Base-by-base conservation (phyloP, 1,284 basidiomycete genomes). In the Sparassis latifolia region DNA sequence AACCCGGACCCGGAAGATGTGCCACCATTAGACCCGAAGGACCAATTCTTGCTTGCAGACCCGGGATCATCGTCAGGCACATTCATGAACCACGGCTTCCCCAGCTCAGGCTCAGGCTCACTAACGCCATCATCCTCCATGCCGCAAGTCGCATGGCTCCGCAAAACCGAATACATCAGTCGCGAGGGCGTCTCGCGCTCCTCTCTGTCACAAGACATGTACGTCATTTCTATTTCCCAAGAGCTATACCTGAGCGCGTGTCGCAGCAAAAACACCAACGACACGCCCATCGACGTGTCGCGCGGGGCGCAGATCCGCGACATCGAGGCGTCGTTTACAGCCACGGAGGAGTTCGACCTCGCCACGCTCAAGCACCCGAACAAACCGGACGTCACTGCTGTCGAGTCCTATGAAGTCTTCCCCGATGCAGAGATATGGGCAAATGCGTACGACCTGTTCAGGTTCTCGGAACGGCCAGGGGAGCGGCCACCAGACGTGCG, bases 361-460 rank as follows among this genome's bases (percentile, higher is more conserved):
- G 65, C 71, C 10, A 66, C 72, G 0, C 68, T 96, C 28, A 77
- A 74, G 42, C 92, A 96, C 62, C 91, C 91, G 1, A 91, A 82
- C 55, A 93, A 93, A 64, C 80, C 80, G 20, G 72, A 79, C 45
- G 73, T 95, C 20, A 81, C 76, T 0, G 92, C 92, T 1, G 79
- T 92, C 37, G 89, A 92, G 59, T 86, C 84, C 3, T 96, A 85
- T 67, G 88, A 94, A 59, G 73, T 97, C 50, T 75, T 95, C 30
- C 94, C 94, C 0, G 92, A 97, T 62, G 78, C 79, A 2, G 85
- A 90, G 49, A 84, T 92, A 30, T 97, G 92, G 90, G 80, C 88
- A 44, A 95, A 93, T 64, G 82, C 86, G 53, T 95, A 94, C 65
- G 89, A 93, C 61, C 66, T 96, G 52, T 88, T 96, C 73, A 76